Conservation (phyloP, 2,329 filamentous ascomycete genomes). For the Nannizziopsis barbatae region DNA sequence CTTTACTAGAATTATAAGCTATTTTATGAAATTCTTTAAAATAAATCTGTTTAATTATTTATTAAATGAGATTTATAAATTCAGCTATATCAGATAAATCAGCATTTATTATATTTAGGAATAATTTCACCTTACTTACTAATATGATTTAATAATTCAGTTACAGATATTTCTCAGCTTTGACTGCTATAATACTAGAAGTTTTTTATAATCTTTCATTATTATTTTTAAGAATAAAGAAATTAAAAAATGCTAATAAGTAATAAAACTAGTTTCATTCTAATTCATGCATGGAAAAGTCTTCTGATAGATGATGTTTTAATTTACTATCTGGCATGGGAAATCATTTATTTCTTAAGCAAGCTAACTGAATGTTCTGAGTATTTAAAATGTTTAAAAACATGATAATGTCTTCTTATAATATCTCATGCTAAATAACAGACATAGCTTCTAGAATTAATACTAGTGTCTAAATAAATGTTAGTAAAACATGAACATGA, state of each 20-base stretch:
- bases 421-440: conserved; percentile 35
- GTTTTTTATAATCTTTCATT: conserved; percentile 44
- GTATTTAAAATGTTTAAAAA: conserved; percentile 46
- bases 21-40: conserved; percentile 23
- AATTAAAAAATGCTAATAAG: conserved; percentile 41
- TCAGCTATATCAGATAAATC: conserved; percentile 20
- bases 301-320: conserved; percentile 45
- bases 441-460: conserved; percentile 29
- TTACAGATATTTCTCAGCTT: conserved; percentile 44
- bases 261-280: conserved; percentile 43
- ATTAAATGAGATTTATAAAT: conserved; percentile 33
- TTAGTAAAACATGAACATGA: conserved; percentile 44
- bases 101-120: background rate
- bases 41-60: conserved; percentile 23
- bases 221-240: conserved; percentile 39
- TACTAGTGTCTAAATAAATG: conserved; percentile 40
- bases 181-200: conserved; percentile 37
- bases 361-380: conserved; percentile 26
- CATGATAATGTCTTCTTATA: conserved; percentile 40
- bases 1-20: conserved; percentile 4
- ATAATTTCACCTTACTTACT: conserved; percentile 23
- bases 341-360: conserved; percentile 33
- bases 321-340: conserved; percentile 30
- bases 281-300: conserved; percentile 47
- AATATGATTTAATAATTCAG: conserved; percentile 35